Percentiles rank a stretch among this genome's conserved stretches.
phyloP scores from a whole-genome alignment of 192 early-diverging fungal species.

The Gamsiella multidivaricata region DNA sequence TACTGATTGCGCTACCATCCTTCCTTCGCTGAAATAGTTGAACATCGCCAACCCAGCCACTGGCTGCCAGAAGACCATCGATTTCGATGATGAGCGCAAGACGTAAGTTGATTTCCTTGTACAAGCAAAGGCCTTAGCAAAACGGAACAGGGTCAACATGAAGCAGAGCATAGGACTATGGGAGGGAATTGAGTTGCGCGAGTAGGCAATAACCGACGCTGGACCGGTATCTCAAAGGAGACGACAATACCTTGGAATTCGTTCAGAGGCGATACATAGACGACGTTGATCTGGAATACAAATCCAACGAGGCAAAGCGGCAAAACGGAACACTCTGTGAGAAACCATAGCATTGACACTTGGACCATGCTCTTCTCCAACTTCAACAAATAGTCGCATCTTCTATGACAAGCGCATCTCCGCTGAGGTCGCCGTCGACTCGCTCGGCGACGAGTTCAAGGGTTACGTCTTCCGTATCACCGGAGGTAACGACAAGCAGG shows the following conservation, averaged over 20 bases:
- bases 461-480: conserved; percentile 99
- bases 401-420: conserved; percentile 99
- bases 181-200: too few species aligned
- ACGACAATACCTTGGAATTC: too few species aligned
- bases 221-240: too few species aligned
- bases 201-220: too few species aligned
- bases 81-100: conserved; percentile 97
- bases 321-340: too few species aligned
- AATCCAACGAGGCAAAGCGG: too few species aligned
- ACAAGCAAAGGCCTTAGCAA: background rate
- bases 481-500: conserved; percentile 99
- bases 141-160: too few species aligned
- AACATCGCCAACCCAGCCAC: conserved; percentile 99
- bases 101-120: conserved; percentile 63
- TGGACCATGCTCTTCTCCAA: background rate
- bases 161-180: too few species aligned
- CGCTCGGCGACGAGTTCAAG: conserved; percentile 99
- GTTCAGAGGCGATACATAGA: too few species aligned
- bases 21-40: conserved; percentile 70
- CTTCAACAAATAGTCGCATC: conserved; percentile 72
- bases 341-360: conserved; percentile 1
- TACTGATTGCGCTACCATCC: conserved; percentile 23
- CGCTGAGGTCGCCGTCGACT: conserved; percentile 93
- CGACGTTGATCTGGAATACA: too few species aligned
- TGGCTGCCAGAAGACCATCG: conserved; percentile 98